These are phyloP conservation scores for Drechslerella stenobrocha DNA, from an alignment of 2,329 filamentous ascomycete genomes.

Conservation along the genomic window DNA sequence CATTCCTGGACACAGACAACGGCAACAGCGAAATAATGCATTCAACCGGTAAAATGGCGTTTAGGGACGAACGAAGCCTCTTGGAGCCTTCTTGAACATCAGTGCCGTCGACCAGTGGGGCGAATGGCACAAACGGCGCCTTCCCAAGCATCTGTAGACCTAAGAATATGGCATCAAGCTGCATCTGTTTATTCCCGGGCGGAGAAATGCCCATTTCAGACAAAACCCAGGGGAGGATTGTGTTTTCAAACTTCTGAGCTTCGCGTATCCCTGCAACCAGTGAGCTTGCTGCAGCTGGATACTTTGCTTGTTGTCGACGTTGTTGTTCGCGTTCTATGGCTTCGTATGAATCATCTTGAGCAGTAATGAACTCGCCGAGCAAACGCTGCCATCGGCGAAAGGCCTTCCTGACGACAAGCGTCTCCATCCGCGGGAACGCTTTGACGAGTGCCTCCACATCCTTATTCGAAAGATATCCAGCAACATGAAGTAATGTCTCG, in stretches of 20 bases:
- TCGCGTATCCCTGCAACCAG: not conserved
- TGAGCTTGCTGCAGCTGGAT: conserved; percentile 1
- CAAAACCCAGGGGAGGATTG: conserved; percentile 10
- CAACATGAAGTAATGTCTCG: conserved; percentile 30
- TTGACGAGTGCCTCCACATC: conserved; percentile 15
- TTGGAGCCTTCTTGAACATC: conserved; percentile 18
- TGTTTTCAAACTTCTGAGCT: conserved; percentile 13
- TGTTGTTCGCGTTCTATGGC: conserved; percentile 20
- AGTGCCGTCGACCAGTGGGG: conserved; percentile 19
- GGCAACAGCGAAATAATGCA: conserved; percentile 16
- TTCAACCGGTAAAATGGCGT: conserved; percentile 2
- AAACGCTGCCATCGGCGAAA: conserved; percentile 31
- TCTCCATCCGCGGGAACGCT: conserved; percentile 12
- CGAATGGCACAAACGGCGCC: not conserved
- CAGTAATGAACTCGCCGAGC: conserved; percentile 13
- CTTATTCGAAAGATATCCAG: conserved; percentile 27
- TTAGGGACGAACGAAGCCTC: conserved; percentile 13
- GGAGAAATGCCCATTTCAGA: conserved; percentile 16
- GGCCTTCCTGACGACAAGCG: conserved; percentile 5
- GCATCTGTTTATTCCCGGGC: conserved; percentile 1
- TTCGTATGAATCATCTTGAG: conserved; percentile 15
- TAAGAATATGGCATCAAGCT: conserved; percentile 27
- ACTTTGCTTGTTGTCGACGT: not conserved
- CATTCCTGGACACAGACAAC: conserved; percentile 3
- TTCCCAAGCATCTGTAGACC: conserved; percentile 9